Conservation (phyloP, 352 stramenopile genomes). For the Globisporangium lucens region DNA sequence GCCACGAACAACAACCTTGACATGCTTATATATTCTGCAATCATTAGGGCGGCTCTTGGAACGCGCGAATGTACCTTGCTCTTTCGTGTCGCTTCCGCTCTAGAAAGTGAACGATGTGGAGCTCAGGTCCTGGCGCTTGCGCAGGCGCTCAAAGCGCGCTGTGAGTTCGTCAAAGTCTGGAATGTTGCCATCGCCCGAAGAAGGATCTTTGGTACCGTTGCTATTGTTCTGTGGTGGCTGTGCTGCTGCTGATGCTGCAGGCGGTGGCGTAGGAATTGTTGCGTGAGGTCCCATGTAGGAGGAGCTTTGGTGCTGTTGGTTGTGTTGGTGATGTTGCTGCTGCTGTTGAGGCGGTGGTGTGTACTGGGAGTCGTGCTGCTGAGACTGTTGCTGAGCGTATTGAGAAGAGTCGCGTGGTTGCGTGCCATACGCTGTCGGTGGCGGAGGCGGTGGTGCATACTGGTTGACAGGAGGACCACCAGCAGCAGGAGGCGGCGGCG, state of each 20-base stretch:
- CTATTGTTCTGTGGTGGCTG: slow-evolving; percentile 2
- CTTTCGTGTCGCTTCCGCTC: neutral
- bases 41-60: neutral
- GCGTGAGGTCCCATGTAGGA: slow-evolving; percentile 13
- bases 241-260: slow-evolving; percentile 6
- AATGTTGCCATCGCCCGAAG: slow-evolving; percentile 34
- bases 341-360: slow-evolving; percentile 18
- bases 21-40: slow-evolving; percentile 2
- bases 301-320: slow-evolving; percentile 13
- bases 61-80: neutral
- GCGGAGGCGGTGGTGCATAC: neutral
- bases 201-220: slow-evolving; percentile 9
- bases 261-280: neutral
- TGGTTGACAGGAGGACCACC: neutral
- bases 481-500: slow-evolving; percentile 24
- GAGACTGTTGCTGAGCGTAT: slow-evolving; percentile 14
- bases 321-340: slow-evolving; percentile 14
- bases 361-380: slow-evolving; percentile 14
- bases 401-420: slow-evolving; percentile 6
- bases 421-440: slow-evolving; percentile 21
- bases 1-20: neutral
- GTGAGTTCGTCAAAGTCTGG: slow-evolving; percentile 93
- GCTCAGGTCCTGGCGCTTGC: slow-evolving; percentile 67
- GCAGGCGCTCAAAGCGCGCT: slow-evolving; percentile 89
- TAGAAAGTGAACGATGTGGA: slow-evolving; percentile 72